phyloP scores from a whole-genome alignment of 2,329 filamentous ascomycete genomes.

The Xylariales sp. region DNA sequence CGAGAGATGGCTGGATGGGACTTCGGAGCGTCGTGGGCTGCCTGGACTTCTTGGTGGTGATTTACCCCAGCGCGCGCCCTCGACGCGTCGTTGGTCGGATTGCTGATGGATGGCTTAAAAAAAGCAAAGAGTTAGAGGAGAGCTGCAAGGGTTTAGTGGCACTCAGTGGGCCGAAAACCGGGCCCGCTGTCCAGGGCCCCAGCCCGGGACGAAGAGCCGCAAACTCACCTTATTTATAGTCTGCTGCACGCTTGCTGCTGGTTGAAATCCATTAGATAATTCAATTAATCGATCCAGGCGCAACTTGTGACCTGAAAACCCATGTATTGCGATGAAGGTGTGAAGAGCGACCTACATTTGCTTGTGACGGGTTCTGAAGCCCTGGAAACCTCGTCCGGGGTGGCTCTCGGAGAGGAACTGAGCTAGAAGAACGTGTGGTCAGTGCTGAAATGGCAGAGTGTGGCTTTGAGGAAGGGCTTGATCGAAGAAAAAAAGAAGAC shows the following conservation, averaged over 20 bases:
- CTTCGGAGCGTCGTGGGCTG: not conserved
- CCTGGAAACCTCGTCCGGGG: not conserved
- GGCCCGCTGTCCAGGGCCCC: no score
- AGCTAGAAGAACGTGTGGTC: no score
- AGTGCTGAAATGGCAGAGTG: not conserved
- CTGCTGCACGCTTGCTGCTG: no score
- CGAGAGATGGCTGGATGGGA: not conserved
- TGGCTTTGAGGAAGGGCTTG: not conserved
- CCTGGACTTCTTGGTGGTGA: not conserved
- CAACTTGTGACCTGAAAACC: slow-evolving; percentile 4
- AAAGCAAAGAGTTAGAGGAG: no score
- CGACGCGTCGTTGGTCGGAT: no score
- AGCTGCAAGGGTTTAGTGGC: no score
- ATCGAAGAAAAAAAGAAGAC: not conserved
- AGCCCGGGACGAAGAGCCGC: no score
- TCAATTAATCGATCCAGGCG: slow-evolving; percentile 5
- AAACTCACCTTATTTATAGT: no score
- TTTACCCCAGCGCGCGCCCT: no score
- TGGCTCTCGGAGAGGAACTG: no score
- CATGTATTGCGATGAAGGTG: slow-evolving; percentile 5
- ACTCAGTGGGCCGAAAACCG: no score
- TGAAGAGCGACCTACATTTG: not conserved
- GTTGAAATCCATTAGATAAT: slow-evolving; percentile 3
- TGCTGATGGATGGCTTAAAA: no score
- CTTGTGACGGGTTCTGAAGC: slow-evolving; percentile 4